Evolutionary conservation across 1,284 basidiomycete species (phyloP), one percentile per base, ranked within the genome.

Genomic region (Austropuccinia psidii): DNA sequence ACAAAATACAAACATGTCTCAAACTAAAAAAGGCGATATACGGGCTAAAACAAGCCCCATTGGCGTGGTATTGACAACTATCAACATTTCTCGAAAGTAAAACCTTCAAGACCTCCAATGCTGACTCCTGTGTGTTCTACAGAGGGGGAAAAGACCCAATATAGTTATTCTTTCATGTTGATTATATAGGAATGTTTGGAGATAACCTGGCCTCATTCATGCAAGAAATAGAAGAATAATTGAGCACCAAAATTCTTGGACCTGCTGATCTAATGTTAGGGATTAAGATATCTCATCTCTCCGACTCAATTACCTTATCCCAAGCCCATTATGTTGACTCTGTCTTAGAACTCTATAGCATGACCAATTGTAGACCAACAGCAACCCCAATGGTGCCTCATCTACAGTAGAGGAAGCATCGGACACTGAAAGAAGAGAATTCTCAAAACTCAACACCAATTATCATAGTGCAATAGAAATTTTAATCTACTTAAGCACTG

Each of bases 281-380:
- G n/a, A 68, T 68, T 47, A 55, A 68, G 27, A 68, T 68, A 31
- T 39, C 62, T 65, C 2, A n/a, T n/a, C n/a, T n/a, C n/a, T n/a
- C n/a, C n/a, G n/a, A n/a, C n/a, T n/a, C n/a, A n/a, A n/a, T n/a
- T n/a, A n/a, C n/a, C n/a, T n/a, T n/a, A n/a, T n/a, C n/a, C n/a
- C n/a, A n/a, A n/a, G n/a, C n/a, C n/a, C n/a, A n/a, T n/a, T n/a
- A n/a, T n/a, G n/a, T n/a, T n/a, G n/a, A n/a, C n/a, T n/a, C n/a
- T n/a, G n/a, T n/a, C n/a, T n/a, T n/a, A n/a, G n/a, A n/a, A n/a
- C n/a, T n/a, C n/a, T n/a, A n/a, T n/a, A n/a, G n/a, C n/a, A n/a
- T n/a, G n/a, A n/a, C n/a, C n/a, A n/a, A n/a, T n/a, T n/a, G n/a
- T n/a, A n/a, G n/a, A n/a, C n/a, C n/a, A n/a, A n/a, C n/a, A n/a